Conservation (phyloP, 768 basidiomycete genomes). For the Ramaria rubella region DNA sequence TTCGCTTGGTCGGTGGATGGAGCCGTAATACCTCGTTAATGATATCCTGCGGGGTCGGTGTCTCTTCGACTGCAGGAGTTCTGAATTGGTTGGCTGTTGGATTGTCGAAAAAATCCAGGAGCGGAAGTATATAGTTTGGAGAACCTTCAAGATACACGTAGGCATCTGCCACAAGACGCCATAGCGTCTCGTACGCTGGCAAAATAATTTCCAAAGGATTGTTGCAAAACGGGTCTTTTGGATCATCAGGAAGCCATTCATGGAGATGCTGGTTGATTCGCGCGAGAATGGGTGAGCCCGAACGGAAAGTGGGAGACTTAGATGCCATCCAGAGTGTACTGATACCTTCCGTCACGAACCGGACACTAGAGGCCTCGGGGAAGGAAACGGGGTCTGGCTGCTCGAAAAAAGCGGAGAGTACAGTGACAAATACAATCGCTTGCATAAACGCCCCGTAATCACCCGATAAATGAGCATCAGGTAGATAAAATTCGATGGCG, state of each 20-base stretch:
- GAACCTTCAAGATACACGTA: conserved; percentile 34
- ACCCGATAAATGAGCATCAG: background rate
- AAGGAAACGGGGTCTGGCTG: conserved; percentile 21
- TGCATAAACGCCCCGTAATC: background rate
- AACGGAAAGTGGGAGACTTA: conserved; percentile 31
- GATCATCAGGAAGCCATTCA: conserved; percentile 33
- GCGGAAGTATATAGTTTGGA: conserved; percentile 20
- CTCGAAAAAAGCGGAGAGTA: conserved; percentile 32
- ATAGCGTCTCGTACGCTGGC: conserved; percentile 56
- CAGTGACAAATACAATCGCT: conserved; percentile 36
- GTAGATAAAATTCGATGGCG: background rate
- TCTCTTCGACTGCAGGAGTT: conserved; percentile 3
- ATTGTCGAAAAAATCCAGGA: conserved; percentile 31
- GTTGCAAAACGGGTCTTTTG: conserved; percentile 18
- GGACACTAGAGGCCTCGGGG: conserved; percentile 29
- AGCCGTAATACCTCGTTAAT: conserved; percentile 43
- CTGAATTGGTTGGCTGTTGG: conserved; percentile 29
- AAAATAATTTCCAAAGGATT: conserved; percentile 48
- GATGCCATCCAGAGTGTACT: conserved; percentile 43
- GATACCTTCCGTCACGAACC: conserved; percentile 34
- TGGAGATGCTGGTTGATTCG: conserved; percentile 33
- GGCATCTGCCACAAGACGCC: conserved; percentile 48
- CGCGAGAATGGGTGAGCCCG: conserved; percentile 22
- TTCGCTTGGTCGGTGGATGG: conserved; percentile 45
- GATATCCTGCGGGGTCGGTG: conserved; percentile 31